These are phyloP conservation scores for Metroxylon sagu DNA, from an alignment of 176 grass and related monocot species.

Conservation along the genomic window DNA sequence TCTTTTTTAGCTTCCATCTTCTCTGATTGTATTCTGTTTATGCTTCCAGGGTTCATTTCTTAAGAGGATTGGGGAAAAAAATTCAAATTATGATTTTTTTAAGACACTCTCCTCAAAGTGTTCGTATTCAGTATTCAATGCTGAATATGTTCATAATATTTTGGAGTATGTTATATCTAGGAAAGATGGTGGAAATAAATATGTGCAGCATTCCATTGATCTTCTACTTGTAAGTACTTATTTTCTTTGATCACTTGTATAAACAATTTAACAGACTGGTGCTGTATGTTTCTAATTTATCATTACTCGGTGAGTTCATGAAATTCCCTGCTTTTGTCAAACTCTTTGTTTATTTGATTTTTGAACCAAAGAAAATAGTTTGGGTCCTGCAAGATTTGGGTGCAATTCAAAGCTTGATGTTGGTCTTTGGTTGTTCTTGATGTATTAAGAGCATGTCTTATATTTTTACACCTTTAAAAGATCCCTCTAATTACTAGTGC, in stretches of 20 bases:
- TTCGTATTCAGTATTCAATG: slow-evolving; percentile 69
- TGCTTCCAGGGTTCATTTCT: slow-evolving; percentile 69
- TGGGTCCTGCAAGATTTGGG: too few species aligned
- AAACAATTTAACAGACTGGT: too few species aligned
- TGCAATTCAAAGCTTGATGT: too few species aligned
- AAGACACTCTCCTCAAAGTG: slow-evolving; percentile 58
- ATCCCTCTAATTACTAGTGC: too few species aligned
- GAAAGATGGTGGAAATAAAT: slow-evolving; percentile 29
- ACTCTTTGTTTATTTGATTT: too few species aligned
- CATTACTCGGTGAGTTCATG: too few species aligned
- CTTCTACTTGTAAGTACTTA: slow-evolving; percentile 68
- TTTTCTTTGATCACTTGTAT: background rate
- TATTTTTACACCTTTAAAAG: too few species aligned
- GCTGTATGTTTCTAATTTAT: slow-evolving; percentile 25
- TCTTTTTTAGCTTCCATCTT: background rate
- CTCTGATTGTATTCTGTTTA: slow-evolving; percentile 22
- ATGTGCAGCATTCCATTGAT: slow-evolving; percentile 34
- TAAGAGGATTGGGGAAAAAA: slow-evolving; percentile 67
- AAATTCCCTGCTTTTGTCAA: too few species aligned
- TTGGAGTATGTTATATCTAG: slow-evolving; percentile 45
- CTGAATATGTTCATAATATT: slow-evolving; percentile 58
- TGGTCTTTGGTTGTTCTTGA: too few species aligned
- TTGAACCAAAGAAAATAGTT: too few species aligned
- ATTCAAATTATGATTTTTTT: slow-evolving; percentile 66
- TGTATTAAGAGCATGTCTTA: too few species aligned